These are phyloP conservation scores for Geosmithia flava DNA, from an alignment of 2,329 filamentous ascomycete species.

Conservation along the genomic window DNA sequence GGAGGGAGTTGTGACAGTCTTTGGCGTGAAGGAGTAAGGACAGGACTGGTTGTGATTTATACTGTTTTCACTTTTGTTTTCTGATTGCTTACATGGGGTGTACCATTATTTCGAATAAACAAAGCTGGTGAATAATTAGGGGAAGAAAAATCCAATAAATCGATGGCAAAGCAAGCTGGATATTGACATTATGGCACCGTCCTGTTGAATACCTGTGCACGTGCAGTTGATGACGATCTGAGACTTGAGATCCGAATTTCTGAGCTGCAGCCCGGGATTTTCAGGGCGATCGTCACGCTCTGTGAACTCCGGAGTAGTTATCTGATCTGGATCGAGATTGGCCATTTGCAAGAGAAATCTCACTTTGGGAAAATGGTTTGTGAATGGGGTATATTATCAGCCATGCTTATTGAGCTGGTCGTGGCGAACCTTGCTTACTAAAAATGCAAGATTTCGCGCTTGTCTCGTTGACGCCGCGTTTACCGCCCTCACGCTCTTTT, in stretches of 20 bases:
- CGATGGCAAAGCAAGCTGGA: neutral
- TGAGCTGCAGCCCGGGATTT: too few species aligned
- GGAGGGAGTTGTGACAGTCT: constrained; percentile 63
- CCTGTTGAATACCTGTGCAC: too few species aligned
- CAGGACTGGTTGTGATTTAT: neutral
- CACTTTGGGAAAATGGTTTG: too few species aligned
- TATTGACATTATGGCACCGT: too few species aligned
- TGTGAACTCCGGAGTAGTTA: too few species aligned
- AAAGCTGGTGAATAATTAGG: neutral
- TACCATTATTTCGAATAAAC: neutral
- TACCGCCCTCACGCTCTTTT: neutral
- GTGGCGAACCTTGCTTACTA: neutral
- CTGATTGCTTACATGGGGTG: neutral
- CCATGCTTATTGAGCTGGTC: neutral
- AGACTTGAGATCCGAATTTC: too few species aligned
- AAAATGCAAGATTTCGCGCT: neutral
- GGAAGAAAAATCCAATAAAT: neutral
- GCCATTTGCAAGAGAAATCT: too few species aligned
- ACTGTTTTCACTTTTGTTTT: neutral
- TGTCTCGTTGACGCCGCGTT: neutral
- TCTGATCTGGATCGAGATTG: too few species aligned
- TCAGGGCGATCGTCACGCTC: too few species aligned
- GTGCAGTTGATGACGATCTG: too few species aligned
- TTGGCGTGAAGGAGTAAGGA: constrained; percentile 40
- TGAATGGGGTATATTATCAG: neutral